These are phyloP conservation scores for Colletotrichum abscissum DNA, from an alignment of 2,329 filamentous ascomycete genomes.

Conservation along the genomic window DNA sequence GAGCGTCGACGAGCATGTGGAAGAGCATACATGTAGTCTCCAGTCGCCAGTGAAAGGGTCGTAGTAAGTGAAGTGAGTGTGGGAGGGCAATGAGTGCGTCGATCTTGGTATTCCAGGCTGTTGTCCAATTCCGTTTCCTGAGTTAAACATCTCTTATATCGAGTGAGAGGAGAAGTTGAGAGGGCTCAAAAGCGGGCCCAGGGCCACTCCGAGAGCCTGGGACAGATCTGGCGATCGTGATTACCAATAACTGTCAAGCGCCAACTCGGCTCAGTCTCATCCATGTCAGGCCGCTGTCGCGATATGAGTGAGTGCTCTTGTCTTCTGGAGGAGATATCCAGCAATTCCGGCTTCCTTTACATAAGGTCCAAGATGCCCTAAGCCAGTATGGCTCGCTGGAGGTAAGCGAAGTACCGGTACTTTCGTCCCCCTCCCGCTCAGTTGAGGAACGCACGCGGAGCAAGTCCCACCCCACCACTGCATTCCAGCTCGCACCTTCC, in stretches of 20 bases:
- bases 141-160: not conserved
- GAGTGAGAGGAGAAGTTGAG: not conserved
- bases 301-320: not conserved
- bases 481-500: not conserved
- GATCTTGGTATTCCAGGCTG: not conserved
- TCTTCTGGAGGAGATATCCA: not conserved
- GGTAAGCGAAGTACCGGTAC: conserved; percentile 5
- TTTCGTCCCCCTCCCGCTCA: not conserved
- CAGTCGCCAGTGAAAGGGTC: not conserved
- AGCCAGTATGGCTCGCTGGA: not conserved
- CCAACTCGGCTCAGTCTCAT: not conserved
- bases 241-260: not conserved
- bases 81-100: not conserved
- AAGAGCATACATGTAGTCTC: not conserved
- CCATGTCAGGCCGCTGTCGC: not conserved
- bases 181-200: not conserved
- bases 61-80: not conserved
- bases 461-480: not conserved
- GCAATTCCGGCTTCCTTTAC: not conserved
- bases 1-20: not conserved
- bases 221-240: not conserved
- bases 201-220: not conserved
- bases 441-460: not conserved
- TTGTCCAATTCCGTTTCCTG: not conserved
- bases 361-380: too few relatives aligned